A percentile compares a stretch with the other conserved stretches of the same genome.
Conservation (phyloP, 2,329 filamentous ascomycete species). For the Fusarium papillatum region DNA sequence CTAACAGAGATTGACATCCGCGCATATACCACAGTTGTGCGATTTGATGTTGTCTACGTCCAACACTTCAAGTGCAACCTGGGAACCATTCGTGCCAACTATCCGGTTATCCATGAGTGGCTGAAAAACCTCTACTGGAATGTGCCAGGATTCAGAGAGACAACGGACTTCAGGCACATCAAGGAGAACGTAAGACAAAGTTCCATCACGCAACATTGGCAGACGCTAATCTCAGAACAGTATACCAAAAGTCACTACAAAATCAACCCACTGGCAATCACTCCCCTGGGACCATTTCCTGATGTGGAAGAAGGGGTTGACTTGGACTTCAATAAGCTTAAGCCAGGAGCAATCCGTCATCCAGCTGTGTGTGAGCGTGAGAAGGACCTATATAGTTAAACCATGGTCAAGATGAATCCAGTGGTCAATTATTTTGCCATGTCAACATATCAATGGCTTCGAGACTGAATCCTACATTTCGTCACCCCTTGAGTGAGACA, state of each 20-base stretch:
- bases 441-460: neutral
- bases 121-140: conserved; percentile 80
- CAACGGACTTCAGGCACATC: conserved; percentile 76
- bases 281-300: conserved; percentile 43
- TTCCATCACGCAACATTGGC: no score
- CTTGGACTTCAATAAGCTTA: conserved; percentile 35
- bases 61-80: conserved; percentile 77
- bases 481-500: neutral
- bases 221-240: conserved; percentile 13
- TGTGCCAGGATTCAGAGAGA: conserved; percentile 59
- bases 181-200: conserved; percentile 66
- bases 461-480: neutral
- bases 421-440: neutral
- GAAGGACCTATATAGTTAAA: conserved; percentile 34
- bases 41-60: conserved; percentile 79
- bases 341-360: conserved; percentile 37
- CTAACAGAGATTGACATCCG: conserved; percentile 79
- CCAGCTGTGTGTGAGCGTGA: conserved; percentile 42
- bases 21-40: conserved; percentile 73
- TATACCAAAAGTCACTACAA: conserved; percentile 45
- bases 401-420: neutral
- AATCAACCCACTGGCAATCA: conserved; percentile 45
- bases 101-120: conserved; percentile 78
- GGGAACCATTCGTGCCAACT: conserved; percentile 73
- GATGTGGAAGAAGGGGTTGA: conserved; percentile 39